Conservation (phyloP, 495 filamentous ascomycete genomes). For the Aspergillus funiculosus region DNA sequence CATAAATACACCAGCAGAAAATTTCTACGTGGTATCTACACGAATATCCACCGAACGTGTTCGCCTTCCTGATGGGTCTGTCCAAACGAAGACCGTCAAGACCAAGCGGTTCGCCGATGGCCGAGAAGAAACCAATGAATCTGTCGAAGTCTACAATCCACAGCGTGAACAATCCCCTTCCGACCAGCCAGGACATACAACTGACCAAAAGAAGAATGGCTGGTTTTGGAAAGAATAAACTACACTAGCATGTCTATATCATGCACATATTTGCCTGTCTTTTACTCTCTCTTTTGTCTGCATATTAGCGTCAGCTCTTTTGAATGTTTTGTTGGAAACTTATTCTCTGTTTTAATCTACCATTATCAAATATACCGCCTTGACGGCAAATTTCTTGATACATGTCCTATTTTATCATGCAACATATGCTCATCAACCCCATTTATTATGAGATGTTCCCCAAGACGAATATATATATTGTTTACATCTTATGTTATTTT, state of each 20-base stretch:
- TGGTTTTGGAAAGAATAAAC: constrained; percentile 41
- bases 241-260: not conserved
- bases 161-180: constrained; percentile 16
- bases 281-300: constrained; percentile 9
- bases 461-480: no score
- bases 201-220: constrained; percentile 25
- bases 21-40: constrained; percentile 48
- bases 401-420: no score
- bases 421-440: no score
- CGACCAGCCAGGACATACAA: constrained; percentile 7
- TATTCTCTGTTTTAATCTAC: constrained; percentile 4
- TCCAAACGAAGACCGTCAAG: constrained; percentile 53
- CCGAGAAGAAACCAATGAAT: constrained; percentile 51
- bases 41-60: constrained; percentile 51
- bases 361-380: not conserved
- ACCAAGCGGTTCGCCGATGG: constrained; percentile 61
- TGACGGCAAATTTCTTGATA: not conserved
- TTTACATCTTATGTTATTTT: no score
- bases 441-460: no score
- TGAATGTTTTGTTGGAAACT: constrained; percentile 6
- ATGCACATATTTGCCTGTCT: not conserved
- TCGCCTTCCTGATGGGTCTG: constrained; percentile 53
- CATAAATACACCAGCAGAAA: not conserved
- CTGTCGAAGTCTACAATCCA: constrained; percentile 29
- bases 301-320: constrained; percentile 11